phyloP scores from a whole-genome alignment of 495 filamentous ascomycete species.

The Penicillium salamii region DNA sequence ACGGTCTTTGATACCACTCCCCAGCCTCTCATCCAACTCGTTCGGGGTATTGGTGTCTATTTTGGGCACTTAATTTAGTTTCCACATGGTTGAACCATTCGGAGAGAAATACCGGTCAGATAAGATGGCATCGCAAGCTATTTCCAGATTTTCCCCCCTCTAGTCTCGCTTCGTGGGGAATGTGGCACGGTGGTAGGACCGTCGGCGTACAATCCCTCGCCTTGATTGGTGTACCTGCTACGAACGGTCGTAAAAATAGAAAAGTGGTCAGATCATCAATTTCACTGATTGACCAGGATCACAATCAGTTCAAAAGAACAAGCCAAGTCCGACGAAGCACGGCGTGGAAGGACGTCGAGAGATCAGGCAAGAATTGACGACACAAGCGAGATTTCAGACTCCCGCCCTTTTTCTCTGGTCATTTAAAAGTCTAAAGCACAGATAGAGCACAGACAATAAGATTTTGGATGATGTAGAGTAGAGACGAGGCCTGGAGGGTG shows the following conservation, averaged over 20 bases:
- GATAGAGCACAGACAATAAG: conserved; percentile 18
- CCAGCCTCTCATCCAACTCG: conserved; percentile 10
- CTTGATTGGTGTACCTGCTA: conserved; percentile 7
- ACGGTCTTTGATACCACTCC: conserved; percentile 7
- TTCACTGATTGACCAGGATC: not conserved
- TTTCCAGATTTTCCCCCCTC: not conserved
- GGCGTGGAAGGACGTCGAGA: not conserved
- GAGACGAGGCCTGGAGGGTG: conserved; percentile 9
- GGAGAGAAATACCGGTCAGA: not conserved
- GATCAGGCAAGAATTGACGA: conserved; percentile 3
- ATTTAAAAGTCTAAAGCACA: conserved; percentile 10
- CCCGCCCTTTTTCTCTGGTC: not conserved
- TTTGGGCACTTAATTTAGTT: not conserved
- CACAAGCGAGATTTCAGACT: not conserved
- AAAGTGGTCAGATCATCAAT: not conserved
- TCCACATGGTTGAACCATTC: not conserved
- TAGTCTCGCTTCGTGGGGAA: conserved; percentile 3
- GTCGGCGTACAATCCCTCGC: not conserved
- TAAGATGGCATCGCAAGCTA: not conserved
- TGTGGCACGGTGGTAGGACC: not conserved
- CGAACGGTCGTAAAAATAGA: conserved; percentile 6
- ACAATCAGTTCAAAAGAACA: not conserved
- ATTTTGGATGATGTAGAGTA: conserved; percentile 15
- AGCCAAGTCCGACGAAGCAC: not conserved
- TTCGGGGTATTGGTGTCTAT: not conserved